Base-by-base conservation (phyloP, 768 basidiomycete species). In the Mycena alexandri region DNA sequence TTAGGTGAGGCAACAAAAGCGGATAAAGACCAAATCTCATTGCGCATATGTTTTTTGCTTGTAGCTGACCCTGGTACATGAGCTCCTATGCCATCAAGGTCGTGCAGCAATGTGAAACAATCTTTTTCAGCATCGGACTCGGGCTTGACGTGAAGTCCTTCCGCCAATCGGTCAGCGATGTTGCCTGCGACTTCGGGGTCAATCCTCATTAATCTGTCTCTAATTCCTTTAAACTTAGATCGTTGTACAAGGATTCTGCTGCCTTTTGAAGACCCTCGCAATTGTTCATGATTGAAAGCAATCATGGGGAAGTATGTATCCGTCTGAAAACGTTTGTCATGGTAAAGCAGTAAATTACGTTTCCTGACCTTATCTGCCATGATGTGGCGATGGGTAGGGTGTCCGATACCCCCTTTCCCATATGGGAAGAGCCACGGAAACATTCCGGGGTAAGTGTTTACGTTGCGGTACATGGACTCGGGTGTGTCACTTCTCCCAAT, bases 371-470 rank as follows among this genome's bases (percentile, higher is more conserved):
- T 21, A 24, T 48, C 47, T 22, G 47, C 6, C 7, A 79, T 33
- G 11, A 9, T 34, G n/a, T 43, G 36, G 1, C 29, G 21, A 25
- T 47, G 43, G 2, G n/a, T 13, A 29, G 59, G 56, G 7, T 52
- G 55, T n/a, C 75, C 77, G n/a, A 80, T 70, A 3, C 76, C 77
- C 17, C 79, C 80, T 2, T 72, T 25, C 0, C 81, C 80, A 70
- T 81, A 81, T 0, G 79, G 80, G 71, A 77, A 82, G 1, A 81
- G 61, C 79, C 80, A 81, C 1, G 81, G 81, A 61, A 79, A 80
- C 74, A 79, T 78, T n/a, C 72, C 69, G 0, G 82, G 78, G 73
- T 78, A 83, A 10, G 81, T 61, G 10, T 70, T 55, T 1, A 79
- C 73, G 60, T 84, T 82, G 8, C 78, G 60, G 25, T 69, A 78